Conservation (phyloP, 2,329 filamentous ascomycete species). For the Aspergillaceae sp. region DNA sequence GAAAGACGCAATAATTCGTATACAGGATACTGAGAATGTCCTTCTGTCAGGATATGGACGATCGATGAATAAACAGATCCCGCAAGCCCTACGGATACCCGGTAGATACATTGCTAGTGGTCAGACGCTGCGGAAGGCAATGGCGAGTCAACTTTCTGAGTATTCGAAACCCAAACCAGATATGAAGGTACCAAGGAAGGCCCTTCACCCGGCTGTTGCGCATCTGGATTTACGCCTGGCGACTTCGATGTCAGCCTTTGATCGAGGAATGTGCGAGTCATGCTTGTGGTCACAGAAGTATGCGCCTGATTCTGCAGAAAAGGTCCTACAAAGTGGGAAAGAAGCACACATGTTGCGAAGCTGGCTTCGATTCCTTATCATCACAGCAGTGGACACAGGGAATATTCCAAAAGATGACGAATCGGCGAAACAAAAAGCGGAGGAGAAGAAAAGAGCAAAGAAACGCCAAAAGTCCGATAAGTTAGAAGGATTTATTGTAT, state of each 20-base stretch:
- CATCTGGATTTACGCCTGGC: constrained; percentile 54
- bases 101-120: constrained; percentile 22
- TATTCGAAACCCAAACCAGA: constrained; percentile 1
- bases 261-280: constrained; percentile 65
- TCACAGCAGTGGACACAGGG: constrained; percentile 66
- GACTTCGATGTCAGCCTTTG: constrained; percentile 65
- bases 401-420: constrained; percentile 21
- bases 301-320: constrained; percentile 56
- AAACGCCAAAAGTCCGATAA: constrained; percentile 62
- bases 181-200: constrained; percentile 3
- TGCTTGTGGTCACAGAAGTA: constrained; percentile 78
- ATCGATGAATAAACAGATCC: not conserved
- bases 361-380: constrained; percentile 70
- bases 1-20: constrained; percentile 24
- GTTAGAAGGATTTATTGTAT: constrained; percentile 70
- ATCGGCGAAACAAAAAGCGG: constrained; percentile 15
- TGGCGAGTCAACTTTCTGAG: constrained; percentile 23
- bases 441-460: constrained; percentile 39
- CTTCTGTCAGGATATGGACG: constrained; percentile 12
- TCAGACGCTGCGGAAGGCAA: constrained; percentile 17
- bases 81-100: constrained; percentile 20
- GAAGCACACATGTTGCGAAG: constrained; percentile 65
- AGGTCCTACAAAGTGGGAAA: constrained; percentile 66
- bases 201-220: constrained; percentile 50
- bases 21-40: constrained; percentile 28